phyloP scores from a whole-genome alignment of 2,329 filamentous ascomycete genomes.

The Colletotrichum coccodes region DNA sequence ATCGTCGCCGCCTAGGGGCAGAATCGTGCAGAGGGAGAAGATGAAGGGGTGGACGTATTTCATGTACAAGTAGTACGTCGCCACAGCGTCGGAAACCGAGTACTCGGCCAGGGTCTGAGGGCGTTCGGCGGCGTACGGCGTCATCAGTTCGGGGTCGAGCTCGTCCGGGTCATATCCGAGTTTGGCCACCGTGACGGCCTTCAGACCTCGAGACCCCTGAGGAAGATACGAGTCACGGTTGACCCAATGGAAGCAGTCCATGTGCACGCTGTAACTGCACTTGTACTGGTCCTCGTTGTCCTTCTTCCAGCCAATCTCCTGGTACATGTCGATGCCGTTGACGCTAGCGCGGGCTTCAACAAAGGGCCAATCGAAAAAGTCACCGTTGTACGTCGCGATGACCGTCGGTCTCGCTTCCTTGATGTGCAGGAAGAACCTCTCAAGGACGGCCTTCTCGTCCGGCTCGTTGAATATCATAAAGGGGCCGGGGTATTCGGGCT shows the following conservation, averaged over 20 bases:
- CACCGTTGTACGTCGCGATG: conserved; percentile 99
- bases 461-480: conserved; percentile 99
- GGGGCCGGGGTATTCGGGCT: conserved; percentile 91
- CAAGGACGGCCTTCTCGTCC: conserved; percentile 86
- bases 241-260: conserved; percentile 99
- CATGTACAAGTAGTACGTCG: conserved; percentile 99
- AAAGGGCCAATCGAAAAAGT: conserved; percentile 99
- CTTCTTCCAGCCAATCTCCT: conserved; percentile 96
- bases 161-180: conserved; percentile 98
- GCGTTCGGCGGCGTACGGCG: conserved; percentile 86
- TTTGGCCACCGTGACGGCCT: conserved; percentile 97
- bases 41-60: conserved; percentile 99
- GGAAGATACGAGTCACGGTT: conserved; percentile 98
- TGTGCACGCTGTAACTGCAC: conserved; percentile 94
- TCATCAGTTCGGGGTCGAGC: conserved; percentile 97
- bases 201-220: conserved; percentile 95
- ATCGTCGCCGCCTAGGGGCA: conserved; percentile 93
- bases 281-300: conserved; percentile 97
- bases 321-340: conserved; percentile 98
- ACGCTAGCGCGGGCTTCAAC: conserved; percentile 93
- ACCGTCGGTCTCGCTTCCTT: conserved; percentile 95
- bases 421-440: conserved; percentile 94
- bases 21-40: conserved; percentile 96
- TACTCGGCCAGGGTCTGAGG: conserved; percentile 97
- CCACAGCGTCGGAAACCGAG: conserved; percentile 98